These are phyloP conservation scores for Starmerella cellae DNA, from an alignment of 805 yeast species.

Conservation along the genomic window DNA sequence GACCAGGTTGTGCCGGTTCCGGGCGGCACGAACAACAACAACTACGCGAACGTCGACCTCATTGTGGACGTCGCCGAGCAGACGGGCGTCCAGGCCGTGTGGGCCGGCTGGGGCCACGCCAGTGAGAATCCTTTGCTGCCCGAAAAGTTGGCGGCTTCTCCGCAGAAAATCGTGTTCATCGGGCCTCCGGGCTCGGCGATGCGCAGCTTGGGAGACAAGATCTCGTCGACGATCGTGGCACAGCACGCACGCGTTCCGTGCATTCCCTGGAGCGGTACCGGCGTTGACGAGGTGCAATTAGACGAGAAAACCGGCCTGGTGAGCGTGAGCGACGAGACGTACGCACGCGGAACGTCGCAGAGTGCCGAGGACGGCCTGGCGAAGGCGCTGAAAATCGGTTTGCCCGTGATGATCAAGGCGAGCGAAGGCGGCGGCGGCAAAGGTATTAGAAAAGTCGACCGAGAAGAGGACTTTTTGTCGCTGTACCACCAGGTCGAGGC, in stretches of 20 bases:
- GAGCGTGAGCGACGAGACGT: constrained; percentile 72
- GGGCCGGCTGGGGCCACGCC: constrained; percentile 99
- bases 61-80: constrained; percentile 97
- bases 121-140: constrained; percentile 96
- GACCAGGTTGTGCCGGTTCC: constrained; percentile 97
- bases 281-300: constrained; percentile 67
- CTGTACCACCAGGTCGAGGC: constrained; percentile 87
- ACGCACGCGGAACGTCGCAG: constrained; percentile 76
- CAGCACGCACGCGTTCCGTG: constrained; percentile 98
- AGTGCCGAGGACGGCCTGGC: constrained; percentile 79
- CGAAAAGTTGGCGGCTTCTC: constrained; percentile 84
- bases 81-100: constrained; percentile 91
- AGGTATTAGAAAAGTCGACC: constrained; percentile 93
- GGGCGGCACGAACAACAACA: constrained; percentile 97
- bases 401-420: constrained; percentile 98
- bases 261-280: constrained; percentile 99
- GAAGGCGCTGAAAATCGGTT: constrained; percentile 79
- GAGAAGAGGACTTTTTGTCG: constrained; percentile 61
- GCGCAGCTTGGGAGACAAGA: constrained; percentile 99
- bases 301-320: constrained; percentile 66
- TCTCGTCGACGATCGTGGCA: constrained; percentile 94
- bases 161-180: constrained; percentile 78
- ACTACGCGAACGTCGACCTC: constrained; percentile 93
- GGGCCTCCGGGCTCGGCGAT: constrained; percentile 99
- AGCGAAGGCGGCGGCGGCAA: constrained; percentile 99